Evolutionary conservation across 1,139 yeast genomes (phyloP).

Genomic region (Kluyveromyces sp.): DNA sequence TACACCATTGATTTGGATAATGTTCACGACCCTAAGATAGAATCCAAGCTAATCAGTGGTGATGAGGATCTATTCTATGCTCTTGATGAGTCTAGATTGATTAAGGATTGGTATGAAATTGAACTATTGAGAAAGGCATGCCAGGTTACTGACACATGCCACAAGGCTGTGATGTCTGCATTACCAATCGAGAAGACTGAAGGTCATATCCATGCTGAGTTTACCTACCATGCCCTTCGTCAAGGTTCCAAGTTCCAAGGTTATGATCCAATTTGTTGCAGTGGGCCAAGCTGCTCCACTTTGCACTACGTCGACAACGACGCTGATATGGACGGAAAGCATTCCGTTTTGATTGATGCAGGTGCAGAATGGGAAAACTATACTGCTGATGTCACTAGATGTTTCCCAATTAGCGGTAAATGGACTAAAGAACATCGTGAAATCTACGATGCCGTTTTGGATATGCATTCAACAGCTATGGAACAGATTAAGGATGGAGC

Average conservation of each 20-base stretch:
- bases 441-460: slow-evolving; percentile 71
- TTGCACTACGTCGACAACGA: slow-evolving; percentile 86
- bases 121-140: slow-evolving; percentile 73
- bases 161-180: slow-evolving; percentile 87
- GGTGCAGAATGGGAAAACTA: slow-evolving; percentile 96
- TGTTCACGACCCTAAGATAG: slow-evolving; percentile 27
- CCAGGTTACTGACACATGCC: slow-evolving; percentile 78
- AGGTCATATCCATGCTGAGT: slow-evolving; percentile 91
- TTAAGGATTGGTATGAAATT: slow-evolving; percentile 78
- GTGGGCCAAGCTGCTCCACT: slow-evolving; percentile 88
- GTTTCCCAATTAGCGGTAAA: slow-evolving; percentile 85
- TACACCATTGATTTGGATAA: slow-evolving; percentile 35
- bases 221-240: slow-evolving; percentile 84
- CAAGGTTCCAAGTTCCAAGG: slow-evolving; percentile 87
- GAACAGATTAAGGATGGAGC: slow-evolving; percentile 69
- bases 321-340: slow-evolving; percentile 49
- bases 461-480: slow-evolving; percentile 76
- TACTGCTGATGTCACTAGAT: slow-evolving; percentile 89
- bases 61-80: slow-evolving; percentile 57
- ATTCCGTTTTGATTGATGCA: slow-evolving; percentile 80
- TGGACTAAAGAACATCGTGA: slow-evolving; percentile 84
- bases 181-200: slow-evolving; percentile 81
- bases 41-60: slow-evolving; percentile 33
- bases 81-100: slow-evolving; percentile 75
- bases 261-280: slow-evolving; percentile 92